Evolutionary conservation across 2,329 filamentous ascomycete genomes (phyloP), one percentile per base, ranked within the genome.

Genomic region (Sclerotiophoma versabilis): DNA sequence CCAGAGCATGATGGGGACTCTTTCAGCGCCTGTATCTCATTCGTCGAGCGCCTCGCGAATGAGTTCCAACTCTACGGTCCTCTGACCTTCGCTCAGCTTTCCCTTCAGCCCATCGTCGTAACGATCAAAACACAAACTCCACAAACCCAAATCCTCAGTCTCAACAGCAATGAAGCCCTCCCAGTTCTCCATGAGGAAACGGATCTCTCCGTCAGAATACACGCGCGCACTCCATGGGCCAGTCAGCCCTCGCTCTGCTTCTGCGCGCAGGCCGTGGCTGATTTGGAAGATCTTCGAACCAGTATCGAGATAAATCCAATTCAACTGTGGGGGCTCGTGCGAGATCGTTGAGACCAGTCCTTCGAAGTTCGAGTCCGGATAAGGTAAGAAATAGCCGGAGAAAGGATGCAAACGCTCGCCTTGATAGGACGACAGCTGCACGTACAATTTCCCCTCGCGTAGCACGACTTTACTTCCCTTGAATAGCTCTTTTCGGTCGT

Each of bases 261-360:
- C 82, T 2, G 83, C 90, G 60, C 81, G 84, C 34, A 88, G 59
- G 64, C 86, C 82, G 38, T 83, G 75, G 22, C 60, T 54, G 27
- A 65, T 54, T 26, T 62, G 60, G 8, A 47, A 58, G 10, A 54
- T 47, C 30, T 82, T 74, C 1, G 84, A 87, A 5, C 82, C 73
- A 33, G 79, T 81, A 65, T 88, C 84, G 10, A 85, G 79, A 63
- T 86, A 89, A 11, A 89, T 81, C 87, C 87, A 90, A 60, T 88
- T 88, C 48, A 90, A 70, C 72, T 87, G 81, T 0, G 87, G 87
- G 9, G 86, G 86, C 49, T 79, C 74, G 6, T 74, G 69, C 26
- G 73, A 75, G 15, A 81, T 79, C 5, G 78, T 81, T 27, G 75
- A 78, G 2, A 82, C 80, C 9, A 82, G 66, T 0, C 80, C 80